Percentiles rank a stretch among this genome's conserved stretches.
Evolutionary conservation across 2,329 filamentous ascomycete genomes (phyloP).

Genomic region (Arthrobotrys megalospora): DNA sequence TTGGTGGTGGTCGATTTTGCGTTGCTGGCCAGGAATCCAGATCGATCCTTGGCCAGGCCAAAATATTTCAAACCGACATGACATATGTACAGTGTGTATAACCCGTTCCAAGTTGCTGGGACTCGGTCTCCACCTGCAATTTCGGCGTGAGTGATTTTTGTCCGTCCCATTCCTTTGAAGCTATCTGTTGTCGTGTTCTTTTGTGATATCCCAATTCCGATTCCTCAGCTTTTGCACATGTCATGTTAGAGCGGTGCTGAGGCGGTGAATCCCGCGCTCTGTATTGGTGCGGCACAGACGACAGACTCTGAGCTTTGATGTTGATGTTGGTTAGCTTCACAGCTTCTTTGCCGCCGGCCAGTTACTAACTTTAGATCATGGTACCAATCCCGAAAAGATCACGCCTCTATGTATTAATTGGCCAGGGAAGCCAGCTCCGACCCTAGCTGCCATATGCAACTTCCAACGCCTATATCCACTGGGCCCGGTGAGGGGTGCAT

Average conservation of each 20-base stretch:
- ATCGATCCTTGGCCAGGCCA: not conserved
- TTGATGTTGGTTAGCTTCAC: slow-evolving; percentile 47
- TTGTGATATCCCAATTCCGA: slow-evolving; percentile 32
- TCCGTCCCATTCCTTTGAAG: not conserved
- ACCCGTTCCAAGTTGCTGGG: slow-evolving; percentile 29
- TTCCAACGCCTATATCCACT: slow-evolving; percentile 8
- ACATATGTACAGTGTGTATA: no score
- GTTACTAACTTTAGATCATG: slow-evolving; percentile 54
- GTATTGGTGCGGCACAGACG: slow-evolving; percentile 53
- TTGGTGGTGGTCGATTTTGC: slow-evolving; percentile 15
- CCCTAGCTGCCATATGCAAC: slow-evolving; percentile 4
- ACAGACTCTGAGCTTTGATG: slow-evolving; percentile 27
- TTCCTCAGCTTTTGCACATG: slow-evolving; percentile 37
- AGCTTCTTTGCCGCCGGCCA: slow-evolving; percentile 41
- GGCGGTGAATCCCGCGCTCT: slow-evolving; percentile 49
- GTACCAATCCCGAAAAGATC: slow-evolving; percentile 23
- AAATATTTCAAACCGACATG: not conserved
- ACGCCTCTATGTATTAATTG: slow-evolving; percentile 8
- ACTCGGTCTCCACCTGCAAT: not conserved
- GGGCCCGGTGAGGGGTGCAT: not conserved
- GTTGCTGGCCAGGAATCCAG: slow-evolving; percentile 34
- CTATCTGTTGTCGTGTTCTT: not conserved
- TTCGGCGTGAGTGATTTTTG: slow-evolving; percentile 40
- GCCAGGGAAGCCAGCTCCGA: slow-evolving; percentile 1
- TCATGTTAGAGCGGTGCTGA: slow-evolving; percentile 2